phyloP scores from a whole-genome alignment of 306 rosid genomes.

The Mucuna pruriens region DNA sequence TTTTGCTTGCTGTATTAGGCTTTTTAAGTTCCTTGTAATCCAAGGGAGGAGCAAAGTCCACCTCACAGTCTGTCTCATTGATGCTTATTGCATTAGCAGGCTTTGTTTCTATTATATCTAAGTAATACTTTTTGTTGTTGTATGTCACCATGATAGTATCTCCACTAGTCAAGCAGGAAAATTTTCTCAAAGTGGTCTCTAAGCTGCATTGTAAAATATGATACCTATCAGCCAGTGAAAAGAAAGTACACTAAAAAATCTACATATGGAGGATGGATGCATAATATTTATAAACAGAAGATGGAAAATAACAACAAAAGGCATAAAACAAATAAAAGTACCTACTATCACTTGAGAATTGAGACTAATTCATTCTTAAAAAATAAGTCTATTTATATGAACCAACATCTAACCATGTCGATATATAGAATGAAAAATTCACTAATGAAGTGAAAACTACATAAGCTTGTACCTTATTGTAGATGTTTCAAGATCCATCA shows the following conservation, averaged over 20 bases:
- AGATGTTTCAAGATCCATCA: neutral
- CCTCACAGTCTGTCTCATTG: constrained; percentile 97
- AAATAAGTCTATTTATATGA: neutral
- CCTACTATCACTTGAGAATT: neutral
- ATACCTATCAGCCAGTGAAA: neutral
- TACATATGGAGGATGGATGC: neutral
- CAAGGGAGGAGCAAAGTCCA: constrained; percentile 95
- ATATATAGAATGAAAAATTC: neutral
- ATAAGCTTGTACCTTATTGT: neutral
- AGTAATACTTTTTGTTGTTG: constrained; percentile 89
- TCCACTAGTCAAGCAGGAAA: constrained; percentile 89
- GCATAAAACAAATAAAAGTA: neutral
- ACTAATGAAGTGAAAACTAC: neutral
- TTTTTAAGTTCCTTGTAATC: constrained; percentile 87
- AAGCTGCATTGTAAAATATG: constrained; percentile 56
- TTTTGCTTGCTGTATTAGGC: constrained; percentile 55
- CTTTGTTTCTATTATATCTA: constrained; percentile 84
- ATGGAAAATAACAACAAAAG: neutral
- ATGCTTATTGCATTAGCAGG: constrained; percentile 90
- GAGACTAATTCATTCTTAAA: neutral
- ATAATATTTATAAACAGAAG: neutral
- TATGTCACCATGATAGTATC: constrained; percentile 98
- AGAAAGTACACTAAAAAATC: neutral
- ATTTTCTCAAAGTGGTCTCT: constrained; percentile 90
- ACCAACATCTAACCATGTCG: neutral